Conservation (phyloP, 805 yeast genomes). For the Myxozyma lipomycoides region DNA sequence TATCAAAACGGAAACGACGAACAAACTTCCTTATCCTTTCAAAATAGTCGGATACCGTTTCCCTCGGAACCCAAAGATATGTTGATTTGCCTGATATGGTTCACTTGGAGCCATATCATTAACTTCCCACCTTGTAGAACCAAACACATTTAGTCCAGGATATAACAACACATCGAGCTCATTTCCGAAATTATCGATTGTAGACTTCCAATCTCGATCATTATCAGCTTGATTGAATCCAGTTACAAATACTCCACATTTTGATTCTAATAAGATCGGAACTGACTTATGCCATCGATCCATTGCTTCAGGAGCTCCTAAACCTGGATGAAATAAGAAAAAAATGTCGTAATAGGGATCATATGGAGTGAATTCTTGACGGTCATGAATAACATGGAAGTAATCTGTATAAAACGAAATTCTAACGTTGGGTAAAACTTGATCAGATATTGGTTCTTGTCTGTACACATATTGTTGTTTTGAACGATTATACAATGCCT, state of each 20-base stretch:
- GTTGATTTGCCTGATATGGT: conserved; percentile 86
- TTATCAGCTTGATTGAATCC: conserved; percentile 80
- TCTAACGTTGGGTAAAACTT: conserved; percentile 54
- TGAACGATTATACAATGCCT: conserved; percentile 71
- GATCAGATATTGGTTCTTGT: conserved; percentile 57
- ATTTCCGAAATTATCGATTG: conserved; percentile 58
- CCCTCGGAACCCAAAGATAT: conserved; percentile 88
- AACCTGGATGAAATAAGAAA: conserved; percentile 93
- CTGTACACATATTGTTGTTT: conserved; percentile 51
- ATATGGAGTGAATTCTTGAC: conserved; percentile 94
- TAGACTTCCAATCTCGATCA: conserved; percentile 65
- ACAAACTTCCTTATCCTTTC: conserved; percentile 1
- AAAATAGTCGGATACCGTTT: conserved; percentile 87
- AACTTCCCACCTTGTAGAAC: conserved; percentile 89
- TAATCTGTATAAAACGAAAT: conserved; percentile 83
- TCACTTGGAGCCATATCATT: conserved; percentile 91
- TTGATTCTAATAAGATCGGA: conserved; percentile 84
- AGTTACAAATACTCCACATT: conserved; percentile 87
- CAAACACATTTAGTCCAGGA: conserved; percentile 66
- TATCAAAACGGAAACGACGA: background rate
- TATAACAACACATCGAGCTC: conserved; percentile 81
- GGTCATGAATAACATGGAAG: conserved; percentile 85
- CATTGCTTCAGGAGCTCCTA: conserved; percentile 73
- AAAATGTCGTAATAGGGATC: conserved; percentile 94
- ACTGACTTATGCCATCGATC: conserved; percentile 81